These are phyloP conservation scores for Mariannaea elegans DNA, from an alignment of 2,329 filamentous ascomycete genomes.

Conservation along the genomic window DNA sequence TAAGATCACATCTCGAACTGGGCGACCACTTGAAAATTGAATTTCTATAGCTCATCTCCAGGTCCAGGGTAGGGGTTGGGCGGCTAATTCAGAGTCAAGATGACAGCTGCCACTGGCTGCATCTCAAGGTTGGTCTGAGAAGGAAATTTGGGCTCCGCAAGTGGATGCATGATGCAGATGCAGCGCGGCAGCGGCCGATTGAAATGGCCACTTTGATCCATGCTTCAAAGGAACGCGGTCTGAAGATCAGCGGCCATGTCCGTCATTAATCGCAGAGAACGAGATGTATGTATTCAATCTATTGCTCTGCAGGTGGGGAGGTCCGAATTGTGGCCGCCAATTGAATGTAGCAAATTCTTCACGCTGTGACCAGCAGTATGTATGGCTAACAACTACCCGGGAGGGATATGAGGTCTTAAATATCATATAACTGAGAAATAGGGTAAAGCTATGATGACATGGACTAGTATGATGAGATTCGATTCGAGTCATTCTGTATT, in stretches of 20 bases:
- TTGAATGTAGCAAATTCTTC: background rate
- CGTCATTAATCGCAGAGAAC: too few relatives aligned
- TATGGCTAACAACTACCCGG: too few relatives aligned
- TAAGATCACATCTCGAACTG: background rate
- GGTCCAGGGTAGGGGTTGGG: constrained; percentile 16
- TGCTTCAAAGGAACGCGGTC: too few relatives aligned
- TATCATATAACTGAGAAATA: too few relatives aligned
- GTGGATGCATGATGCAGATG: background rate
- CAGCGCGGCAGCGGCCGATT: background rate
- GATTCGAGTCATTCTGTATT: too few relatives aligned
- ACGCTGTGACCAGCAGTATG: background rate
- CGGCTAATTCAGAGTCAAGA: constrained; percentile 6
- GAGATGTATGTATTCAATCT: too few relatives aligned
- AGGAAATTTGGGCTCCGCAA: background rate
- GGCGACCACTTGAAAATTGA: background rate
- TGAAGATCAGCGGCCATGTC: background rate
- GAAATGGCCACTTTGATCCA: background rate
- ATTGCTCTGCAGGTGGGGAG: background rate
- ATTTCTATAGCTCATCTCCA: background rate
- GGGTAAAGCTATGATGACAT: too few relatives aligned
- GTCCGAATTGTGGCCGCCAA: background rate
- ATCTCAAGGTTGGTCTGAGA: background rate
- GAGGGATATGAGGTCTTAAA: too few relatives aligned
- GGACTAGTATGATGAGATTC: too few relatives aligned
- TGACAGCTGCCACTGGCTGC: constrained; percentile 2